Conservation (phyloP, 2,329 filamentous ascomycete species). For the Alternaria arborescens region DNA sequence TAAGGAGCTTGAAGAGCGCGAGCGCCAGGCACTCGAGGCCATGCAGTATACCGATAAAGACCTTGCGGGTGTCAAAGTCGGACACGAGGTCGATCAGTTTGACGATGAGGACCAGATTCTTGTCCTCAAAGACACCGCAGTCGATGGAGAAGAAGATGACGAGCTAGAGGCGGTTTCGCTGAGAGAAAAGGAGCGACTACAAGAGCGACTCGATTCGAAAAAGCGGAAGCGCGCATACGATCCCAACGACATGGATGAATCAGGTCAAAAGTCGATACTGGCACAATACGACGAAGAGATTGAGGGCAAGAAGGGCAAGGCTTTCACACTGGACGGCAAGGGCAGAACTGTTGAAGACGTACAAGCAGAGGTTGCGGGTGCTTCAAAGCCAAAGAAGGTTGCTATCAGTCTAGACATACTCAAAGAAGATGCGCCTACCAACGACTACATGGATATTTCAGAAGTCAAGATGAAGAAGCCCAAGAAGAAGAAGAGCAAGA, state of each 20-base stretch:
- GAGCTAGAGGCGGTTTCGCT: slow-evolving; percentile 83
- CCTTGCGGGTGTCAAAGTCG: slow-evolving; percentile 88
- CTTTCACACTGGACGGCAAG: slow-evolving; percentile 83
- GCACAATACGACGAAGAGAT: slow-evolving; percentile 97
- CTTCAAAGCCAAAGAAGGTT: slow-evolving; percentile 68
- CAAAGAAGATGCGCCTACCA: slow-evolving; percentile 71
- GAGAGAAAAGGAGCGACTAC: slow-evolving; percentile 74
- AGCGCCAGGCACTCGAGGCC: slow-evolving; percentile 67
- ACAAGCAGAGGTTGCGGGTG: slow-evolving; percentile 63
- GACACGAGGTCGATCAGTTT: slow-evolving; percentile 83
- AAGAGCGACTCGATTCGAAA: slow-evolving; percentile 82
- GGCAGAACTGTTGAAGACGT: slow-evolving; percentile 72
- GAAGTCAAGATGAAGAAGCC: slow-evolving; percentile 86
- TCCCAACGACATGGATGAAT: slow-evolving; percentile 74
- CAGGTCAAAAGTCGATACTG: slow-evolving; percentile 73
- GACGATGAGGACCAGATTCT: slow-evolving; percentile 87
- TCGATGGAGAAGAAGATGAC: slow-evolving; percentile 84
- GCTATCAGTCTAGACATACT: slow-evolving; percentile 79
- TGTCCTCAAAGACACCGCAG: slow-evolving; percentile 91
- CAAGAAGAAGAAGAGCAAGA: slow-evolving; percentile 46
- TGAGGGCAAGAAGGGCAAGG: slow-evolving; percentile 84
- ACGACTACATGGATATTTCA: slow-evolving; percentile 87
- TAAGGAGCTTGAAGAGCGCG: slow-evolving; percentile 78
- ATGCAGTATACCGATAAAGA: slow-evolving; percentile 83
- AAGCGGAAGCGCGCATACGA: slow-evolving; percentile 92